phyloP scores from a whole-genome alignment of 129 eudicot genomes.

The Arctium minus region DNA sequence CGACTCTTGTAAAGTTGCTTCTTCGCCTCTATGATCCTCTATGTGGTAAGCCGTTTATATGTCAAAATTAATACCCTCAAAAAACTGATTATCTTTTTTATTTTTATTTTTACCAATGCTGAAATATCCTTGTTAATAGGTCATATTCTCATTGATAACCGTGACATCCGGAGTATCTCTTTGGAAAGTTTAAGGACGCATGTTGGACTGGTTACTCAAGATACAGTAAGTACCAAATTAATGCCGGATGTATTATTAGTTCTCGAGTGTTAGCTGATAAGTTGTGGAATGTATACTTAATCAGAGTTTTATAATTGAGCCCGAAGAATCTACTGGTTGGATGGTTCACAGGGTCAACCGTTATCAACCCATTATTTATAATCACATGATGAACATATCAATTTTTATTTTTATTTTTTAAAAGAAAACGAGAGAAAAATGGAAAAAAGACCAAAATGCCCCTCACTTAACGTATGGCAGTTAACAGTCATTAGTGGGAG shows the following conservation, averaged over 20 bases:
- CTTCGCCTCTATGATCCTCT: slow-evolving; percentile 94
- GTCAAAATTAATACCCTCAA: not conserved
- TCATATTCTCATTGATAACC: slow-evolving; percentile 61
- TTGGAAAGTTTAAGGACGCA: slow-evolving; percentile 65
- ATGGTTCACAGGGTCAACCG: not conserved
- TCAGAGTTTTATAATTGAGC: not conserved
- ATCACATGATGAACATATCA: not conserved
- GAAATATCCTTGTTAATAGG: slow-evolving; percentile 40
- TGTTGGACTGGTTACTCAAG: slow-evolving; percentile 87
- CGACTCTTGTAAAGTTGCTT: slow-evolving; percentile 80
- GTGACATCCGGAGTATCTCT: slow-evolving; percentile 51
- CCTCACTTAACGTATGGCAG: not conserved
- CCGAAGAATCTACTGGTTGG: not conserved
- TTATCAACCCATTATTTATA: not conserved
- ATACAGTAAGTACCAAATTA: slow-evolving; percentile 50
- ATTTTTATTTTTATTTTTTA: not conserved
- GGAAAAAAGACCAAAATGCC: not conserved
- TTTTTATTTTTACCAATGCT: not conserved
- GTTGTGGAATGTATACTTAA: not conserved
- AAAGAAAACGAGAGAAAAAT: not conserved
- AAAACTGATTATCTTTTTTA: not conserved
- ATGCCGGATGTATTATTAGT: not conserved
- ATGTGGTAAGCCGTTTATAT: slow-evolving; percentile 43
- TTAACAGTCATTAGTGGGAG: not conserved
- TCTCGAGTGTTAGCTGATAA: not conserved